Base-by-base conservation (phyloP, 345 rosid species). In the Corchorus olitorius region DNA sequence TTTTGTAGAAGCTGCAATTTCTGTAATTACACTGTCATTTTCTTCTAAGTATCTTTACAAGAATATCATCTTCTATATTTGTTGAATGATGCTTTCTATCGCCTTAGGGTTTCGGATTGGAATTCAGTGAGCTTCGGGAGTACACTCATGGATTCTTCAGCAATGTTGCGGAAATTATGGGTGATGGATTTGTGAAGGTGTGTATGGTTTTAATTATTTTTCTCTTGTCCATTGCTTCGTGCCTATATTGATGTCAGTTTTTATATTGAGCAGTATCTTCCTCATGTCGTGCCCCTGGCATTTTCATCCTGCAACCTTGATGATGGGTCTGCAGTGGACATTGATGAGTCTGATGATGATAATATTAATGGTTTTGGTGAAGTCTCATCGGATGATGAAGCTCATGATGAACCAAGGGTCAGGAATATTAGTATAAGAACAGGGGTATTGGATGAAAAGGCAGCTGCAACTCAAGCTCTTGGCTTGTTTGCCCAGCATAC, bases 391-490 rank as follows among this genome's bases (percentile, higher is more conserved):
- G 99, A 94, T 82, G 99, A 97, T 87, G 99, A 97, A 87, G 98
- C 97, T 85, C 97, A 87, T 76, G 97, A 91, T 85, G 98, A 91
- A 80, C 94, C 96, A 68, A 89, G 97, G 76, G 95, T 94, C 79
- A 88, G 97, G 77, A 97, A 97, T 80, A 92, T 97, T 80, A 94
- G 99, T 74, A 81, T 97, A 79, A 88, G 99, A 85, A 97, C 99
- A 37, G 99, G 99, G 78, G 95, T 97, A 50, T 80, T 97, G 78
- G 99, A 97, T 84, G 99, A 97, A 88, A 97, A 97, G 89, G 99
- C 99, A 67, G 98, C 99, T 81, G 99, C 99, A 76, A 97, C 97
- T 81, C 99, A 97, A 88, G 97, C 98, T 41, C 89, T 97, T 85
- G 99, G 99, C 80, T 82, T 97, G 65, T 92, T 94, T 90, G 97